Base-by-base conservation (phyloP, 208 protist genomes). In the Wallacemonas sp. region DNA sequence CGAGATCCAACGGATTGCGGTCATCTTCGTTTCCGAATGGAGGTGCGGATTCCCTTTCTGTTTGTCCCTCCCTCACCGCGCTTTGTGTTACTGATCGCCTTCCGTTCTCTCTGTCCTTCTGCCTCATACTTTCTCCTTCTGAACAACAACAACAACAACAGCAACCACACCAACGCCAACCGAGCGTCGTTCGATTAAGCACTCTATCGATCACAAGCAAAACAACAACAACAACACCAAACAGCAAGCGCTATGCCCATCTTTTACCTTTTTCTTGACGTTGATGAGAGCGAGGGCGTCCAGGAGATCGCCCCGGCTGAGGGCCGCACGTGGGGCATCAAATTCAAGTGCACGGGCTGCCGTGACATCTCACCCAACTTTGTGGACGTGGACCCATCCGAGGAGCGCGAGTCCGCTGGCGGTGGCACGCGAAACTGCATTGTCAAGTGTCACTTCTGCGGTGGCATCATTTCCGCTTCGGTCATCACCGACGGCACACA, bases 241-340 rank as follows among this genome's bases (percentile, higher is more conserved):
- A n/a, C n/a, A n/a, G n/a, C n/a, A n/a, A n/a, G n/a, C 16, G 17
- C 16, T 14, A 94, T 94, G 88, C 88, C 88, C 19, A 29, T 80
- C 23, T 94, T 83, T 60, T 36, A 72, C 33, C 23, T 83, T 30
- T 67, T 81, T 16, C 71, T 92, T 48, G 21, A 52, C 0, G 73
- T 77, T 16, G 80, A 83, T 17, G 82, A 88, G 71, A 76, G 61
- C n/a, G 81, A 88, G 30, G 67, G 76, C 41, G 76, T 94, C 29
- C 60, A 52, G 9, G 19, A 41, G 1, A 86, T 94, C 49, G 26
- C 14, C 5, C 77, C 85, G 0, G 33, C 43, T 11, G 48, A 61
- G 21, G 72, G 55, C 27, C 82, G 82, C 41, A 47, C 23, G 24
- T 89, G 82, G 81, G 80, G 70, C 34, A n/a, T 94, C 36, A 78